phyloP scores from a whole-genome alignment of 305 asterid genomes.

The Fraxinus sp. region DNA sequence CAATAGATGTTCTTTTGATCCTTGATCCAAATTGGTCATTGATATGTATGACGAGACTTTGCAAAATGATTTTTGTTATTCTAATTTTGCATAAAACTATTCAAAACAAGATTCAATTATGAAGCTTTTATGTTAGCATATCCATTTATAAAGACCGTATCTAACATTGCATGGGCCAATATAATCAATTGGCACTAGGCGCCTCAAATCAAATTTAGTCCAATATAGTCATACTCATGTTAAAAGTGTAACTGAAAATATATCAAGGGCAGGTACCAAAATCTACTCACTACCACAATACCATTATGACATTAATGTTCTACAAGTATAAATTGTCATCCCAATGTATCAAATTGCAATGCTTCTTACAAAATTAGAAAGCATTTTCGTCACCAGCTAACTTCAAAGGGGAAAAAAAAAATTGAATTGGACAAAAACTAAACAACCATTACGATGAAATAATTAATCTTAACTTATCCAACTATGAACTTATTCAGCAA shows the following conservation, averaged over 20 bases:
- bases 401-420: background rate
- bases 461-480: background rate
- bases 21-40: background rate
- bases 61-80: background rate
- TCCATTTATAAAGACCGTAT: background rate
- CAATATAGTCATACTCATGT: background rate
- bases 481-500: constrained; percentile 1
- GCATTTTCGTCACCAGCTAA: background rate
- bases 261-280: background rate
- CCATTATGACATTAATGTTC: background rate
- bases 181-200: no score
- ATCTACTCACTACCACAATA: background rate
- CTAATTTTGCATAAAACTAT: background rate
- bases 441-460: background rate
- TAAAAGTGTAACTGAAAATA: background rate
- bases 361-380: background rate
- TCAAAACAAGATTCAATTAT: background rate
- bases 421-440: background rate
- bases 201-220: background rate
- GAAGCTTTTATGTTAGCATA: background rate
- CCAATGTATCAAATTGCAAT: background rate
- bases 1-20: background rate
- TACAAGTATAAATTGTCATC: background rate
- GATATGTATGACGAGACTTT: background rate
- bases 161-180: no score